Evolutionary conservation across 2,329 filamentous ascomycete species (phyloP), one percentile per base, ranked within the genome.

Genomic region (Xylaria sp.): DNA sequence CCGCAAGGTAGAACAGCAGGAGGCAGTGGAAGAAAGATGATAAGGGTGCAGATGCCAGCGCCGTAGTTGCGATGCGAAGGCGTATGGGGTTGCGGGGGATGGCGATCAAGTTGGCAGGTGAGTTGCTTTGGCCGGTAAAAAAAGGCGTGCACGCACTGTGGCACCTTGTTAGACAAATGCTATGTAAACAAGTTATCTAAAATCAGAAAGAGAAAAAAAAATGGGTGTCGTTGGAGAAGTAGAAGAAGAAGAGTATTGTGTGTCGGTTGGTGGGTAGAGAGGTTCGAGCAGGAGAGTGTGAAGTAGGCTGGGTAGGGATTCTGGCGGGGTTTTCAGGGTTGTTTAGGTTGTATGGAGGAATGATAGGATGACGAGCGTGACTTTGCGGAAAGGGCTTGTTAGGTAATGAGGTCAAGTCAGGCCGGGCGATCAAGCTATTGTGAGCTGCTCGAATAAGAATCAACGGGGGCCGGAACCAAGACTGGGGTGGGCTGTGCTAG

Each of bases 341-440:
- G 66, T 58, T 65, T 71, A 57, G 68, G 65, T 72, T 66, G 70
- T 57, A 71, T 65, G 69, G 70, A 70, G 67, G 65, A 70, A 73
- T 75, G 76, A 75, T 75, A 72, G 75, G 76, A 77, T 77, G 76
- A 77, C 76, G 76, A 77, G 75, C 76, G 76, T 77, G 76, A 77
- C 76, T 76, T 67, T 76, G 74, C 76, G 75, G 75, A 75, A 77
- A 76, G 63, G 70, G 70, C 67, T 73, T 73, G 76, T 77, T 74
- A 76, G 73, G 75, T 78, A 74, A 74, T 74, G 69, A 74, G 73
- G 72, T 71, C 55, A 72, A 62, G 70, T 72, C 56, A 72, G 64
- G 70, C 65, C 68, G 58, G 70, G 58, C 62, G 73, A 73, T 73
- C 75, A 74, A 73, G 71, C 70, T 71, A 66, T 69, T 69, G 65